A percentile compares a stretch with the other conserved stretches of the same genome.
These are phyloP conservation scores for Quillaja saponaria DNA, from an alignment of 306 rosid genomes.

Conservation along the genomic window DNA sequence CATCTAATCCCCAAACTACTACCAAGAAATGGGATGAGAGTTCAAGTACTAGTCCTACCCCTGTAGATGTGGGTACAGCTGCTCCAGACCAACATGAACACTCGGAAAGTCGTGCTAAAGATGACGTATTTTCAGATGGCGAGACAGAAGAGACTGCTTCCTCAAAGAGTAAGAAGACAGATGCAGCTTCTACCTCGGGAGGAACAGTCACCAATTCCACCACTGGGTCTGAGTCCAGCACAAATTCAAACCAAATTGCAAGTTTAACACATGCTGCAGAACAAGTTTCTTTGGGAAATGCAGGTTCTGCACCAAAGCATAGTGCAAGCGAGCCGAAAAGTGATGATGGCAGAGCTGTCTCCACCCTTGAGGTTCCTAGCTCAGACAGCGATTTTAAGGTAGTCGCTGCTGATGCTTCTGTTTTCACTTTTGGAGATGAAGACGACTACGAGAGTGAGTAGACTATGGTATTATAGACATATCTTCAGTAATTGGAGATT, in stretches of 20 bases:
- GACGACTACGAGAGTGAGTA: conserved; percentile 94
- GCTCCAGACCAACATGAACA: conserved; percentile 42
- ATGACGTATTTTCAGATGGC: conserved; percentile 87
- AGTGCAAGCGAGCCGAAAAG: conserved; percentile 48
- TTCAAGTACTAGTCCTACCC: conserved; percentile 49
- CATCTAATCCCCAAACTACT: conserved; percentile 47
- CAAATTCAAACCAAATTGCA: conserved; percentile 48
- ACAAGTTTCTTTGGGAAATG: conserved; percentile 64
- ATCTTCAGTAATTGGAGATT: conserved; percentile 16
- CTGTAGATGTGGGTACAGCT: conserved; percentile 40
- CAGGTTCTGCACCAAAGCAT: conserved; percentile 33
- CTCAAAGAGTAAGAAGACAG: conserved; percentile 63
- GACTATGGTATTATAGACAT: conserved; percentile 19
- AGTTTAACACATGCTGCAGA: conserved; percentile 60
- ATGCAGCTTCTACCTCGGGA: conserved; percentile 42
- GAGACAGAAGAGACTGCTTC: conserved; percentile 71
- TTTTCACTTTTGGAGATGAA: conserved; percentile 89
- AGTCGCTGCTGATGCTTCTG: conserved; percentile 99
- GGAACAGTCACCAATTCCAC: conserved; percentile 38
- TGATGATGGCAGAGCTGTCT: conserved; percentile 38
- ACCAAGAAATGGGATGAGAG: conserved; percentile 62
- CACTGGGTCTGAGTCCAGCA: conserved; percentile 44
- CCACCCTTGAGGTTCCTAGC: conserved; percentile 46
- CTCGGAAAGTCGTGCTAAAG: conserved; percentile 52
- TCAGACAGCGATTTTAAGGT: conserved; percentile 93